Base-by-base conservation (phyloP, 176 grass and related monocot species). In the Musa itinerans region DNA sequence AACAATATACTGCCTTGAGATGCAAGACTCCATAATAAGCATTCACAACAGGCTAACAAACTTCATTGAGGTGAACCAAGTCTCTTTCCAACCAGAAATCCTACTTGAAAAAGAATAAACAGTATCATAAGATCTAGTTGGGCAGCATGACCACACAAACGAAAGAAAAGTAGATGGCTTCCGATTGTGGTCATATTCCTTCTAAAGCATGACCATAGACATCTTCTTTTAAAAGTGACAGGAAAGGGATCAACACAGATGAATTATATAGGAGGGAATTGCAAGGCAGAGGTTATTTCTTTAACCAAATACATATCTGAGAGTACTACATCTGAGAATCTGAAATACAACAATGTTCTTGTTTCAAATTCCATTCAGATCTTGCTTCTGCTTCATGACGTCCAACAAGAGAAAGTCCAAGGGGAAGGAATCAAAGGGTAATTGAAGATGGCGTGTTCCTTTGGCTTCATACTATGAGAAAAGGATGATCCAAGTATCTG, bases 361-460 rank as follows among this genome's bases (percentile, higher is more conserved):
- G 66, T 80, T 92, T 80, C 80, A 88, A 68, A 78, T 79, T 50
- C 86, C 86, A 24, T 92, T 80, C 55, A 81, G 86, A 76, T 88
- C 83, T n/a, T 92, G 86, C 73, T 81, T 92, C 69, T 88, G 77
- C 63, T 86, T 83, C 75, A 72, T 83, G 53, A 86, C 83, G 80
- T 81, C 55, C 8, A 91, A 75, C 50, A 88, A 81, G 78, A 78
- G 64, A 74, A 85, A 86, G 78, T 11, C 29, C 2, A 70, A 70
- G 54, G 50, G 85, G 20, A 50, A 81, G 1, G 53, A 75, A 1
- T 10, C 4, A 57, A 83, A 88, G 17, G 63, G 80, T 49, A 19
- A 1, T 23, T 79, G 25, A 54, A 82, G 54, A 63, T 12, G 0
- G 5, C 19, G 16, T 49, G 13, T 27, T 61, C 3, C 13, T 54